Evolutionary conservation across 1,284 basidiomycete genomes (phyloP).

Genomic region (Microbotryomycetes sp.): DNA sequence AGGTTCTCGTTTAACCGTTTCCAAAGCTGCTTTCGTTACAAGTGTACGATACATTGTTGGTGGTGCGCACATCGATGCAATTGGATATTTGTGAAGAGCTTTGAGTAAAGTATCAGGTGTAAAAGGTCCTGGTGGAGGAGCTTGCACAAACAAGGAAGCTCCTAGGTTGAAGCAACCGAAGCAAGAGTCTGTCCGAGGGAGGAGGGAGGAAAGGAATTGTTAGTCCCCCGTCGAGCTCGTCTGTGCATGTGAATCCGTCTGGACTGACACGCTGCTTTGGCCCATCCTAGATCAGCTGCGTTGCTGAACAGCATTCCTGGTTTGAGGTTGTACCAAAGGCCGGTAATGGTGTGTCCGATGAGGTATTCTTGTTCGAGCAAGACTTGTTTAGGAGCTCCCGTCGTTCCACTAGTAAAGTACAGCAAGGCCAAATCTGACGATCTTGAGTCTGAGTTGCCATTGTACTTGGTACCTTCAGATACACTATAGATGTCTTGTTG

Average conservation of each 20-base stretch:
- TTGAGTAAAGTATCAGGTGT: constrained; percentile 15
- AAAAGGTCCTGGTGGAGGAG: constrained; percentile 28
- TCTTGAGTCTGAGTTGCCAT: background rate
- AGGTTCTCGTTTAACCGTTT: constrained; percentile 3
- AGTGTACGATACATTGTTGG: constrained; percentile 31
- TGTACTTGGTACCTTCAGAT: constrained; percentile 2
- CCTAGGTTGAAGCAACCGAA: constrained; percentile 24
- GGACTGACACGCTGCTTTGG: constrained; percentile 30
- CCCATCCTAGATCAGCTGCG: constrained; percentile 32
- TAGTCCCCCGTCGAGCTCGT: too few species aligned
- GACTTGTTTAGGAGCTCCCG: constrained; percentile 23
- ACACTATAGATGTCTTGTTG: constrained; percentile 1
- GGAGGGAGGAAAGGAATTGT: too few species aligned
- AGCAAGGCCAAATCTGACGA: constrained; percentile 22
- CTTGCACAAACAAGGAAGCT: constrained; percentile 29
- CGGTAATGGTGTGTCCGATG: constrained; percentile 17
- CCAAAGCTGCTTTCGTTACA: constrained; percentile 5
- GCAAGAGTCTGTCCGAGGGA: constrained; percentile 14
- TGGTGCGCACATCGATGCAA: constrained; percentile 26
- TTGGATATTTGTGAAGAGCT: constrained; percentile 21
- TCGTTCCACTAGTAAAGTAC: constrained; percentile 30
- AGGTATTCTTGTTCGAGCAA: constrained; percentile 14
- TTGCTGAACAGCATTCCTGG: constrained; percentile 19
- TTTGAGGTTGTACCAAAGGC: constrained; percentile 21
- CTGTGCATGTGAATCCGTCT: too few species aligned